Evolutionary conservation across 192 early-diverging fungal species (phyloP).

Genomic region (Globomyces pollinis-pini): DNA sequence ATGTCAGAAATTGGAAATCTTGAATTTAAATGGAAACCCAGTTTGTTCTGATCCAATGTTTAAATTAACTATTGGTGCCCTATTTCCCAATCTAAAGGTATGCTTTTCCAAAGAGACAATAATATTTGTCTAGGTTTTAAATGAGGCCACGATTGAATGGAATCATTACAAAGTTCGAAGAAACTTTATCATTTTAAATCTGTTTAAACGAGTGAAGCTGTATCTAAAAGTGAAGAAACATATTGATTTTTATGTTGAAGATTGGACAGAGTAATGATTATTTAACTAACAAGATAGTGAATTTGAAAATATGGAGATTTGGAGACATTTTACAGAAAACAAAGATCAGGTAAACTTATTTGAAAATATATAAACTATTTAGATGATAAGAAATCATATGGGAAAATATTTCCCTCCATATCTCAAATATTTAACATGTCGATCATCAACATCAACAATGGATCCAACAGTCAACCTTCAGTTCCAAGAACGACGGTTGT

Average conservation of each 20-base stretch:
- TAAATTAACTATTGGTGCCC: background rate
- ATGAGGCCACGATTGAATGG: background rate
- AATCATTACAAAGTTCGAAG: background rate
- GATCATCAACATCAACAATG: background rate
- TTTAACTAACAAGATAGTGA: background rate
- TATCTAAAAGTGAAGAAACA: background rate
- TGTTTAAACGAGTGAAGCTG: background rate
- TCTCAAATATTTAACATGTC: constrained; percentile 4
- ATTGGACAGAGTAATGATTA: background rate
- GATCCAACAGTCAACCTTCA: background rate
- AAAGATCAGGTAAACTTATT: background rate
- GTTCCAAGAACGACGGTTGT: constrained; percentile 2
- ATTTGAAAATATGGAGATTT: background rate
- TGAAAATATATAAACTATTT: background rate
- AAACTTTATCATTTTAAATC: background rate
- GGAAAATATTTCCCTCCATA: constrained; percentile 3
- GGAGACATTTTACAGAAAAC: background rate
- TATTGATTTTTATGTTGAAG: background rate
- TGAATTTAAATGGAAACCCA: constrained; percentile 7
- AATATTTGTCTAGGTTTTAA: too few species aligned
- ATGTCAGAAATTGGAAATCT: constrained; percentile 6
- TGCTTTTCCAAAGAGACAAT: background rate
- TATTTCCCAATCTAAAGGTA: background rate
- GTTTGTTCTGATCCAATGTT: background rate
- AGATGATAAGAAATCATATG: constrained; percentile 7